phyloP scores from a whole-genome alignment of 1,284 basidiomycete species.

The Tylopilus sp. region DNA sequence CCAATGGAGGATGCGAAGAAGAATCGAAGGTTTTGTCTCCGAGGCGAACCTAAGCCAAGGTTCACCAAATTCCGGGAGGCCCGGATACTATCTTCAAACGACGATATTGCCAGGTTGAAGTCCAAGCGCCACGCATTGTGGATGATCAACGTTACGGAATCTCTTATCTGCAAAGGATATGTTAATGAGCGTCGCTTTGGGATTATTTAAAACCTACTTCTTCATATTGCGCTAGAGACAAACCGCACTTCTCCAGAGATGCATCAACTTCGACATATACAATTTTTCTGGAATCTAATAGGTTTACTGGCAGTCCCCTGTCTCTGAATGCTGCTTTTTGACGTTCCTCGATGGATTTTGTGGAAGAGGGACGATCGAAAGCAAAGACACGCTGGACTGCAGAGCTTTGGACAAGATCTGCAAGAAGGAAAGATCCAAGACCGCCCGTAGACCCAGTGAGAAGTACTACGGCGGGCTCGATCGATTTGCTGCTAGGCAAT shows the following conservation, averaged over 20 bases:
- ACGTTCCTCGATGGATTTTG: slow-evolving; percentile 27
- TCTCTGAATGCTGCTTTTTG: slow-evolving; percentile 32
- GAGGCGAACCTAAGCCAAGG: slow-evolving; percentile 22
- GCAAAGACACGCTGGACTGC: slow-evolving; percentile 40
- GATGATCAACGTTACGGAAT: slow-evolving; percentile 38
- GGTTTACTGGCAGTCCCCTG: slow-evolving; percentile 16
- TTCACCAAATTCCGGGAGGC: slow-evolving; percentile 36
- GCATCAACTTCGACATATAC: slow-evolving; percentile 38
- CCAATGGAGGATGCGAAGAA: slow-evolving; percentile 47
- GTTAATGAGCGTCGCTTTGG: neutral
- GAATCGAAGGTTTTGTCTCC: slow-evolving; percentile 36
- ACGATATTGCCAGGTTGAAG: slow-evolving; percentile 38
- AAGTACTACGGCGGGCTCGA: slow-evolving; percentile 35
- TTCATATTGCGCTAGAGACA: slow-evolving; percentile 26
- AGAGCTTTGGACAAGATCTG: slow-evolving; percentile 32
- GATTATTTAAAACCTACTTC: slow-evolving; percentile 10
- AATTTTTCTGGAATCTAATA: slow-evolving; percentile 33
- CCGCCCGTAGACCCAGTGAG: slow-evolving; percentile 50
- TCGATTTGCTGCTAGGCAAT: slow-evolving; percentile 3
- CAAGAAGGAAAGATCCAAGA: slow-evolving; percentile 47
- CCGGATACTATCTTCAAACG: slow-evolving; percentile 34
- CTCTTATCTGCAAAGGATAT: slow-evolving; percentile 18
- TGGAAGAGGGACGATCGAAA: slow-evolving; percentile 38
- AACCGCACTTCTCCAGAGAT: slow-evolving; percentile 29
- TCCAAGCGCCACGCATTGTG: slow-evolving; percentile 44